These are phyloP conservation scores for Starmerella asiatica DNA, from an alignment of 805 yeast species.

Conservation along the genomic window DNA sequence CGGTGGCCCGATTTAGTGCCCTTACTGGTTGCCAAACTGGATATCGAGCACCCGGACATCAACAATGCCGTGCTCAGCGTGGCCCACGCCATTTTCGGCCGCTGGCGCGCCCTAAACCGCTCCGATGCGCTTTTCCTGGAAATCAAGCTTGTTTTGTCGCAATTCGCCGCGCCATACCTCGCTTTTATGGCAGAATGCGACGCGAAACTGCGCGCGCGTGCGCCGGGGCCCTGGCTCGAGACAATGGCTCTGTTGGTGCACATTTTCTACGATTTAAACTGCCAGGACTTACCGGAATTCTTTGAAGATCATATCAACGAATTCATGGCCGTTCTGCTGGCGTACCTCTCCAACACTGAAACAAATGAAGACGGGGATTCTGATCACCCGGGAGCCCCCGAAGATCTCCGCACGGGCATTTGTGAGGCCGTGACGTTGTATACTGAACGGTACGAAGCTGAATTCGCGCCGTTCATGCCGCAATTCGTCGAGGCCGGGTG, in stretches of 20 bases:
- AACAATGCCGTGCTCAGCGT: slow-evolving; percentile 81
- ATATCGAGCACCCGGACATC: slow-evolving; percentile 38
- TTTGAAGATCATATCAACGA: slow-evolving; percentile 76
- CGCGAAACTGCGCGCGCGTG: slow-evolving; percentile 38
- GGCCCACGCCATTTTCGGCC: slow-evolving; percentile 87
- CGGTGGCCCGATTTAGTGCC: slow-evolving; percentile 59
- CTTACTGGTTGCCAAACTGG: slow-evolving; percentile 50
- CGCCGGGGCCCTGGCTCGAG: slow-evolving; percentile 32
- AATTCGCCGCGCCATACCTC: slow-evolving; percentile 69
- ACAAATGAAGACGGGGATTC: slow-evolving; percentile 46
- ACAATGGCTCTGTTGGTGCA: slow-evolving; percentile 52
- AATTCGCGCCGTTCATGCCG: slow-evolving; percentile 63
- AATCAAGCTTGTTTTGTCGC: slow-evolving; percentile 71
- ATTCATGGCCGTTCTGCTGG: slow-evolving; percentile 72
- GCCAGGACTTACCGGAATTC: slow-evolving; percentile 96
- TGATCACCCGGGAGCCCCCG: slow-evolving; percentile 53
- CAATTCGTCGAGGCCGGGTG: slow-evolving; percentile 72
- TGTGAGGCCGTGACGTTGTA: slow-evolving; percentile 77
- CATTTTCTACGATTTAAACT: slow-evolving; percentile 82
- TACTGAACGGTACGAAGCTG: slow-evolving; percentile 83
- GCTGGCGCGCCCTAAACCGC: slow-evolving; percentile 92
- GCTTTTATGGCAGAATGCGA: slow-evolving; percentile 53
- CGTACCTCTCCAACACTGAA: slow-evolving; percentile 48
- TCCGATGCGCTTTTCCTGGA: slow-evolving; percentile 82
- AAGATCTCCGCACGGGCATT: slow-evolving; percentile 64